phyloP scores from a whole-genome alignment of 371 early-diverging fungal species.

The Rhizopus sp. region DNA sequence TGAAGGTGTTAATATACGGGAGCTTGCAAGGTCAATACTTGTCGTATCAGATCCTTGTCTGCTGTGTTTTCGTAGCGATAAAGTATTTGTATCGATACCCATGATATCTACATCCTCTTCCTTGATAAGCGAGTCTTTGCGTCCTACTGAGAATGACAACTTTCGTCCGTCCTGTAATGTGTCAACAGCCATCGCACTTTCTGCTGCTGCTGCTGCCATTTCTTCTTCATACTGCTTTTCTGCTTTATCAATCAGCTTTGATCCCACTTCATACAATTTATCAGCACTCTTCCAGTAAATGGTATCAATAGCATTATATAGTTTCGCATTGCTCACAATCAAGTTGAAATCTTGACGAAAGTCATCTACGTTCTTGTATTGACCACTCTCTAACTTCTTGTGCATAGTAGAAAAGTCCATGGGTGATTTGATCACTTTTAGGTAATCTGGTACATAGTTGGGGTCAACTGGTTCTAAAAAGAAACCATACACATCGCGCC shows the following conservation, averaged over 20 bases:
- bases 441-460: constrained; percentile 73
- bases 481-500: constrained; percentile 69
- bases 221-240: constrained; percentile 52
- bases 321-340: constrained; percentile 69
- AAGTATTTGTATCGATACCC: constrained; percentile 39
- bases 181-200: constrained; percentile 10
- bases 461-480: constrained; percentile 86
- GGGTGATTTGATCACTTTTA: constrained; percentile 68
- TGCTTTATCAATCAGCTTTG: constrained; percentile 62
- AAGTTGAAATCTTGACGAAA: constrained; percentile 68
- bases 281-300: constrained; percentile 75
- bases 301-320: constrained; percentile 74
- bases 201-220: constrained; percentile 15
- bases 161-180: constrained; percentile 19
- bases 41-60: constrained; percentile 30
- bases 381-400: constrained; percentile 50
- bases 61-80: constrained; percentile 29
- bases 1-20: constrained; percentile 34
- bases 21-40: constrained; percentile 30
- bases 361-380: constrained; percentile 54
- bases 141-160: constrained; percentile 14
- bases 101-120: constrained; percentile 58
- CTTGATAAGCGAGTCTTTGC: constrained; percentile 31
- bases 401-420: constrained; percentile 77
- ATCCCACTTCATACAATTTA: constrained; percentile 60